phyloP scores from a whole-genome alignment of 345 rosid genomes.

The Stellera chamaejasme region DNA sequence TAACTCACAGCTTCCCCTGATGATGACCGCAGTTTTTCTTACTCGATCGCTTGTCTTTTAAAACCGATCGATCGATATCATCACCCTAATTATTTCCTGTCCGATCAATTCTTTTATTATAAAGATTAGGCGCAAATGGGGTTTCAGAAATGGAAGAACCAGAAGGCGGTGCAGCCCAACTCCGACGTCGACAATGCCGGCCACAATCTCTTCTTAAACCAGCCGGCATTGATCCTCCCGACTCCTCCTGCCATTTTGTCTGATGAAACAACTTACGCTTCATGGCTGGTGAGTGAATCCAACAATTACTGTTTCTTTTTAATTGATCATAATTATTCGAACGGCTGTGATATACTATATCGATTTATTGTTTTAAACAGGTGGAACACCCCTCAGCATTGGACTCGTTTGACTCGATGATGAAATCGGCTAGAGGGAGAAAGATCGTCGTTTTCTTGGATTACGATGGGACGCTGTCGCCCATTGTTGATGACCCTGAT shows the following conservation, averaged over 20 bases:
- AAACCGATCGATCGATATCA: not conserved
- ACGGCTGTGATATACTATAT: not conserved
- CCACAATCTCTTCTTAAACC: not conserved
- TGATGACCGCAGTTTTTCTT: not conserved
- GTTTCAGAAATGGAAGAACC: conserved; percentile 16
- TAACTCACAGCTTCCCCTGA: too few relatives aligned
- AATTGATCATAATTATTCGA: not conserved
- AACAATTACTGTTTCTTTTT: not conserved
- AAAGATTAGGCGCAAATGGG: conserved; percentile 23
- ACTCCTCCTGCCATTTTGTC: conserved; percentile 1
- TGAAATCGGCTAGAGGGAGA: conserved; percentile 36
- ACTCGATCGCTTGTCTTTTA: not conserved
- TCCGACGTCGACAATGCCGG: conserved; percentile 1
- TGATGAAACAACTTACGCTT: conserved; percentile 16
- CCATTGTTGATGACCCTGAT: conserved; percentile 59
- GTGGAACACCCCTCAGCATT: conserved; percentile 53
- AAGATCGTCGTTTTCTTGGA: conserved; percentile 50
- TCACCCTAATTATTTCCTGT: not conserved
- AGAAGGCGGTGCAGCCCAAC: conserved; percentile 15
- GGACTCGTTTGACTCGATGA: conserved; percentile 35
- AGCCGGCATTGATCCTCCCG: conserved; percentile 5
- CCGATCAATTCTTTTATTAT: not conserved
- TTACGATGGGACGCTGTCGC: conserved; percentile 72
- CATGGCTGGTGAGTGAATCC: conserved; percentile 32
- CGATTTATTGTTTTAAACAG: conserved; percentile 9